Percentiles rank a stretch among this genome's conserved stretches.
These are phyloP conservation scores for Suhomyces prunicola DNA, from an alignment of 805 yeast genomes.

Conservation along the genomic window DNA sequence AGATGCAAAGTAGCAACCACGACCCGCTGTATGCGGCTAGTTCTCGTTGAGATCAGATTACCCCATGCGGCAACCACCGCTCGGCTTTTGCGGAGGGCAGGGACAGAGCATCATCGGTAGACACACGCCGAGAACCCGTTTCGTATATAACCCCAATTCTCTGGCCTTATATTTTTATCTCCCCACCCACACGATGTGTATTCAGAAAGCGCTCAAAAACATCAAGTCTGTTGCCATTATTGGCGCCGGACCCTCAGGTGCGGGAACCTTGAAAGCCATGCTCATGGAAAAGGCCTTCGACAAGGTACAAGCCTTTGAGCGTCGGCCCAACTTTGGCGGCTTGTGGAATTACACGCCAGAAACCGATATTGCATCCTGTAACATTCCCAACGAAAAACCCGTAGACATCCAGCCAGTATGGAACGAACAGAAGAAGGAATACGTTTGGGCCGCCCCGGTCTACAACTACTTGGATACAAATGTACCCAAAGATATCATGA, in stretches of 20 bases:
- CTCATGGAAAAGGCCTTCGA: slow-evolving; percentile 47
- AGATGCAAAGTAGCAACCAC: background rate
- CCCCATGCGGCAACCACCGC: background rate
- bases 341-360: slow-evolving; percentile 63
- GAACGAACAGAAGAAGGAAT: slow-evolving; percentile 8
- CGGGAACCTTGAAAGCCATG: slow-evolving; percentile 46
- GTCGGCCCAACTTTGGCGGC: slow-evolving; percentile 65
- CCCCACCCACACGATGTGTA: background rate
- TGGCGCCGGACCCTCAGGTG: slow-evolving; percentile 76
- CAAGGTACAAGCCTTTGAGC: slow-evolving; percentile 57
- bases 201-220: slow-evolving; percentile 8
- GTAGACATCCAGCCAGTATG: slow-evolving; percentile 11
- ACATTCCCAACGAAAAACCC: slow-evolving; percentile 20
- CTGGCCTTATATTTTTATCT: background rate
- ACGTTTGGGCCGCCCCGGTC: slow-evolving; percentile 43
- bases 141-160: background rate
- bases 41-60: background rate
- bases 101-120: background rate
- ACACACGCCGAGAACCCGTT: background rate
- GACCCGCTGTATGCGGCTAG: background rate
- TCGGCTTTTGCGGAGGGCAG: background rate
- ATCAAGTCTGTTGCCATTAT: slow-evolving; percentile 54
- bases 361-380: slow-evolving; percentile 18
- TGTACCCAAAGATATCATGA: slow-evolving; percentile 64
- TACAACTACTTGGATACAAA: slow-evolving; percentile 71